Evolutionary conservation across 139 green algal species (phyloP), one percentile per base, ranked within the genome.

Genomic region (Tetradesmus obliquus): DNA sequence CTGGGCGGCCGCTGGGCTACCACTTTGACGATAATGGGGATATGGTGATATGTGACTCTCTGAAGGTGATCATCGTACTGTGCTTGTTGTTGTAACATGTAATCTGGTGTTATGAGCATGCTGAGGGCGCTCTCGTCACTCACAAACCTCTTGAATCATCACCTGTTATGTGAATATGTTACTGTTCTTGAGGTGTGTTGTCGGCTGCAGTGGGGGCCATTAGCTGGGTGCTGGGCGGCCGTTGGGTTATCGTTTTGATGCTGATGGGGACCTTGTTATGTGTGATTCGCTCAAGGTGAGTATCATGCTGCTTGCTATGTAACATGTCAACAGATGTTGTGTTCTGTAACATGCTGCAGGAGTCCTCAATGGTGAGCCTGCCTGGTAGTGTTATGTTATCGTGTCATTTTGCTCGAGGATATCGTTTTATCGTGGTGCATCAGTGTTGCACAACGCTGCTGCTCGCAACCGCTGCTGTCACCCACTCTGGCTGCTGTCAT

Each of bases 41-140:
- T 79, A 51, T 95, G 3, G 55, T 93, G 0, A 83, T 94, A 1
- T 95, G 93, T 57, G 93, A 94, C 71, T 76, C 89, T 7, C 19
- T 76, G 13, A 91, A 91, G 87, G 93, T 32, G 20, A 2, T 81
- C 4, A 13, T 76, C 12, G 9, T 22, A 32, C 79, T 45, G 32
- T 86, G 80, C 32, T 45, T 17, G 22, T 83, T 19, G 24, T 45
- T 83, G 9, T 83, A 19, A 51, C 15, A 12, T 72, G 62, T 72
- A 20, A 15, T 13, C 10, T 12, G 10, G 13, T 12, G 10, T 72
- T 72, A 15, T 13, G 62, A 12, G 13, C 62, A 20, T 72, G 62
- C 12, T 72, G 62, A 12, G 10, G 62, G 10, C 13, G 62, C 13
- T 13, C 12, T 72, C 13, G 32, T 45, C 32, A 45, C 32, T 45